A percentile compares a stretch with the other conserved stretches of the same genome.
These are phyloP conservation scores for Mucor irregularis DNA, from an alignment of 371 early-diverging fungal genomes.

Conservation along the genomic window DNA sequence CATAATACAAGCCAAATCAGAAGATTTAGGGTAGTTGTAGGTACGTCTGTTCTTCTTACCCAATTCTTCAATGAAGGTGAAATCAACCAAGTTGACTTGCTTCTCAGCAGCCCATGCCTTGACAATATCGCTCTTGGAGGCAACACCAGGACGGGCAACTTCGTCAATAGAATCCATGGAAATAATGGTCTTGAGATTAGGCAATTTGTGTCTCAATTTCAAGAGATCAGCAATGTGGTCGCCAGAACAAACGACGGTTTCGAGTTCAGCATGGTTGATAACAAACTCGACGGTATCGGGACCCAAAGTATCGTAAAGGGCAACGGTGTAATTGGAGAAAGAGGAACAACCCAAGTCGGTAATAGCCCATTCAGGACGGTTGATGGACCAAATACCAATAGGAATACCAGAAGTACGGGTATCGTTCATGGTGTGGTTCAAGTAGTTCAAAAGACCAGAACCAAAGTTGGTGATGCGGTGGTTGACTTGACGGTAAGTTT, in stretches of 20 bases:
- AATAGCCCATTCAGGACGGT: slow-evolving; percentile 93
- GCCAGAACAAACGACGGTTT: slow-evolving; percentile 74
- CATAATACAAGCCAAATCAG: slow-evolving; percentile 87
- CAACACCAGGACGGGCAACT: slow-evolving; percentile 31
- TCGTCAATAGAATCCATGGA: slow-evolving; percentile 72
- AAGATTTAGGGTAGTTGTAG: slow-evolving; percentile 48
- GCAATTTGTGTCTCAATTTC: slow-evolving; percentile 53
- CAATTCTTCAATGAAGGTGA: slow-evolving; percentile 64
- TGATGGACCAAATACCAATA: slow-evolving; percentile 75
- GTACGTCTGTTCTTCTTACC: slow-evolving; percentile 45
- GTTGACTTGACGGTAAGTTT: slow-evolving; percentile 71
- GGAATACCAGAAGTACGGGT: slow-evolving; percentile 36
- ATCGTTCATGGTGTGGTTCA: slow-evolving; percentile 36
- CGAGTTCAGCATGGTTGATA: slow-evolving; percentile 71
- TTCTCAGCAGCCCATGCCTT: slow-evolving; percentile 58
- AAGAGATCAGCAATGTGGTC: slow-evolving; percentile 65
- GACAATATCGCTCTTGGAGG: slow-evolving; percentile 44
- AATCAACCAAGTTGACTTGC: slow-evolving; percentile 53
- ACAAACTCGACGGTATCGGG: slow-evolving; percentile 71
- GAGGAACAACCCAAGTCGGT: slow-evolving; percentile 66
- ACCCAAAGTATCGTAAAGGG: slow-evolving; percentile 97
- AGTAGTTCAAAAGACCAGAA: slow-evolving; percentile 58
- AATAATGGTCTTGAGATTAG: slow-evolving; percentile 72
- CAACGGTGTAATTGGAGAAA: slow-evolving; percentile 74
- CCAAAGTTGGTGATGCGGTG: slow-evolving; percentile 73